Base-by-base conservation (phyloP, 129 eudicot species). In the Flaveria sonorensis region DNA sequence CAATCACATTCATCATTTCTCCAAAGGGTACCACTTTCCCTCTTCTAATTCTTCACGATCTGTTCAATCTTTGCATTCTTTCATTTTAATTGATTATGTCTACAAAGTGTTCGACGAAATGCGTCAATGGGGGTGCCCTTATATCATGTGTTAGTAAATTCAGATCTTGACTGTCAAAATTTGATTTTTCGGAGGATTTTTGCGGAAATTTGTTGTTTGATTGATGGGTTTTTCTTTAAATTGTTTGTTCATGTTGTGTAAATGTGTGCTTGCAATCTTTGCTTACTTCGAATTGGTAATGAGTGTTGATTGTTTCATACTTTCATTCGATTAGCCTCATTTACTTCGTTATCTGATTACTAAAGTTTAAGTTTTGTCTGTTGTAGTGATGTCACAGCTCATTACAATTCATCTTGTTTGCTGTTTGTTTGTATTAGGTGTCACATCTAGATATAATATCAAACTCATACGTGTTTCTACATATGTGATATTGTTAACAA, bases 381-480 rank as follows among this genome's bases (percentile, higher is more conserved):
- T 18, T 73, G 28, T 24, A 66, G 61, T 78, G 79, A 73, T 74
- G 45, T 67, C 84, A 80, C 79, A 80, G 84, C 79, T 80, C 84
- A 81, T 75, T 67, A 74, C 80, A 75, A 47, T 74, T 30, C 76
- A 81, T 11, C 42, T 74, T 61, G 78, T 79, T 79, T 62, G 78
- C 39, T 71, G 65, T 53, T 81, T 45, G 76, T 74, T 73, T 66
- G 57, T 80, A 67, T 74, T 81, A 81, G 84, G 53, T 81, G 84
- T 81, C 80, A 67, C 43, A 45, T 67, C 5, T 66, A 63, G 50
- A 40, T 63, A 39, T 39, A 23, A 53, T 65, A 21, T 51, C 3
- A 39, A 13, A 21, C 20, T 32, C 13, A 64, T 64, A 0, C 60
- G 21, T 52, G 50, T 53, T 24, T 47, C 56, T 61, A 47, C 72